phyloP scores from a whole-genome alignment of 2,329 filamentous ascomycete genomes.

The Epichloe aotearoae region DNA sequence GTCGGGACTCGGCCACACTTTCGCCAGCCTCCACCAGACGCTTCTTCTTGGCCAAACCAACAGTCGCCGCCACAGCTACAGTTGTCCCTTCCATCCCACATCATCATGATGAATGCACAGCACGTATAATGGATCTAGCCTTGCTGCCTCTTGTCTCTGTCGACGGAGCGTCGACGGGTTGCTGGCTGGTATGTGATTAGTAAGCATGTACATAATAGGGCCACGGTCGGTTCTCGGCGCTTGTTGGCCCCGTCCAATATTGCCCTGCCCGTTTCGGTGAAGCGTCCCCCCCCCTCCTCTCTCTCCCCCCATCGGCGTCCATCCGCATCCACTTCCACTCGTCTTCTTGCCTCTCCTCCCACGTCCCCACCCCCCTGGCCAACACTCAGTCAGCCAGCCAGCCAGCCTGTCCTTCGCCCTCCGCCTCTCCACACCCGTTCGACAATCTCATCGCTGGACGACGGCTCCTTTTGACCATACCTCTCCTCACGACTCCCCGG shows the following conservation, averaged over 20 bases:
- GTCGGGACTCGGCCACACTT: not conserved
- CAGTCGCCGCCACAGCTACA: no score
- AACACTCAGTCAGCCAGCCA: conserved; percentile 4
- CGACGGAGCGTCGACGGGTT: no score
- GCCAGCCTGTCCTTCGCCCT: conserved; percentile 14
- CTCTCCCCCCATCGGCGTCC: not conserved
- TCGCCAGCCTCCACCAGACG: not conserved
- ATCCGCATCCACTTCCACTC: not conserved
- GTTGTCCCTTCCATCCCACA: no score
- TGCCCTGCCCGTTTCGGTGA: not conserved
- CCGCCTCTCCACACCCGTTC: conserved; percentile 20
- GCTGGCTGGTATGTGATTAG: no score
- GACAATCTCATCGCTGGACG: conserved; percentile 16
- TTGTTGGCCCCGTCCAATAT: not conserved
- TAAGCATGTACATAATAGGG: not conserved
- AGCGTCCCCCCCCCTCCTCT: not conserved
- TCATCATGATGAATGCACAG: no score
- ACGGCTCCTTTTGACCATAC: conserved; percentile 9
- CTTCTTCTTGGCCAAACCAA: no score
- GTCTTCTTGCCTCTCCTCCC: not conserved
- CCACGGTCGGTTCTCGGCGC: not conserved
- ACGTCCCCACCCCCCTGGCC: not conserved
- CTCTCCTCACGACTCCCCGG: not conserved
- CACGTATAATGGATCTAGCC: no score
- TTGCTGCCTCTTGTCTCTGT: no score